Evolutionary conservation across 2,329 filamentous ascomycete genomes (phyloP), one percentile per base, ranked within the genome.

Genomic region (Penicillium sp.): DNA sequence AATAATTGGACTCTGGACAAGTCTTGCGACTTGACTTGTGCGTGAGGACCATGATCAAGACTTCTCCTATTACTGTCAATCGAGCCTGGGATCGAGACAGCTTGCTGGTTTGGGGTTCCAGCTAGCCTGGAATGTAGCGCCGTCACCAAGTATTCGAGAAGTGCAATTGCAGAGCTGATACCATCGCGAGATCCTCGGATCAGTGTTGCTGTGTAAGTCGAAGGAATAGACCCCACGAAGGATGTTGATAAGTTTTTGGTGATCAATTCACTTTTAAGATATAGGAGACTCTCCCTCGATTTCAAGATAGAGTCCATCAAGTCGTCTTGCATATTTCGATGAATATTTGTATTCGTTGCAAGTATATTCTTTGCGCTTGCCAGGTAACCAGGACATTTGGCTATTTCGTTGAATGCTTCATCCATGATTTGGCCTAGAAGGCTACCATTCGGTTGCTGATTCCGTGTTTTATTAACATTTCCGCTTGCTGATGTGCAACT

Each of bases 311-410:
- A 8, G 8, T 12, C 13, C 13, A 44, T 8, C 6, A 55, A 21
- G 9, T 3, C 9, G 8, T 34, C 8, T 10, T 43, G 12, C 6
- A 9, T 13, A n/a, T 13, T 3, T 29, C 12, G 7, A 8, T 8
- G 13, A 3, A 33, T 24, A 29, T 40, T 15, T 29, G 18, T 34
- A 3, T 20, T 20, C 17, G 42, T 27, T 6, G 12, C 15, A 3
- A 52, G 3, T 10, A 52, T 29, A 17, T n/a, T n/a, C 21, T 41
- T 47, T 8, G 46, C 21, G n/a, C 9, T 26, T 15, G 46, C 46
- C 3, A 36, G 20, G 27, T 55, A 55, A 3, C 49, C 53, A 9
- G 53, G 53, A 33, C 49, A 55, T 44, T 49, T 55, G 15, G 49
- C 53, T 7, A 51, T 21, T 40, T 55, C 53, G 20, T 49, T 49